These are phyloP conservation scores for Apiotrichum sp. DNA, from an alignment of 1,284 basidiomycete genomes.

Conservation along the genomic window DNA sequence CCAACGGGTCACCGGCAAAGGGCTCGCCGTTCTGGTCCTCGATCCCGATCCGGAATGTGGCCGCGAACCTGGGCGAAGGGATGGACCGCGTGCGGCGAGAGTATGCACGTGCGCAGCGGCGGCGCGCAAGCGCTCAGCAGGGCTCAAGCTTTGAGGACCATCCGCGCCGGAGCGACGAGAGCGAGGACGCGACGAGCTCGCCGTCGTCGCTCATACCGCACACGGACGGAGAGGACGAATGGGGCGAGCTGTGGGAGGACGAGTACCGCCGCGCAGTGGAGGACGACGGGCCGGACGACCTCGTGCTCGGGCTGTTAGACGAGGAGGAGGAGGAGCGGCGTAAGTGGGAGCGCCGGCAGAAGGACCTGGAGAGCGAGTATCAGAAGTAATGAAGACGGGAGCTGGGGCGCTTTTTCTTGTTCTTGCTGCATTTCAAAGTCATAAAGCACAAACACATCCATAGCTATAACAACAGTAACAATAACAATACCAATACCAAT, in stretches of 20 bases:
- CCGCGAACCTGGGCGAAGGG: constrained; percentile 36
- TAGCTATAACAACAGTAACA: too few species aligned
- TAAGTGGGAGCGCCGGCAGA: constrained; percentile 24
- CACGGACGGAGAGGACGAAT: constrained; percentile 24
- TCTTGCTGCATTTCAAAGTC: too few species aligned
- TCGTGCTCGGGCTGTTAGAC: constrained; percentile 45
- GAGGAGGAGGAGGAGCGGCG: constrained; percentile 44
- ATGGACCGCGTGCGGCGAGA: constrained; percentile 36
- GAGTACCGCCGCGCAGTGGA: constrained; percentile 43
- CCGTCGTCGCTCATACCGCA: constrained; percentile 26
- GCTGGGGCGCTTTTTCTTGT: not conserved
- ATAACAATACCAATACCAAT: too few species aligned
- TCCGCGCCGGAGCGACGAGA: constrained; percentile 5
- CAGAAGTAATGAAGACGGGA: not conserved
- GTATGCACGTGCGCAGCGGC: constrained; percentile 29
- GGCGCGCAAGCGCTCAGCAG: constrained; percentile 17
- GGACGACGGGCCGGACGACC: constrained; percentile 44
- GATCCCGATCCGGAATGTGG: constrained; percentile 40
- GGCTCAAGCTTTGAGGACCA: constrained; percentile 43
- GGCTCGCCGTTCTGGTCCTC: constrained; percentile 21
- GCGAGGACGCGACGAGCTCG: constrained; percentile 24
- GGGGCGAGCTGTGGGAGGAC: constrained; percentile 42
- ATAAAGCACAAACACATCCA: too few species aligned
- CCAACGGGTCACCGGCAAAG: constrained; percentile 55
- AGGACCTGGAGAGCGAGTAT: constrained; percentile 6